Evolutionary conservation across 2,329 filamentous ascomycete species (phyloP), one percentile per base, ranked within the genome.

Genomic region (Botryotinia convoluta): DNA sequence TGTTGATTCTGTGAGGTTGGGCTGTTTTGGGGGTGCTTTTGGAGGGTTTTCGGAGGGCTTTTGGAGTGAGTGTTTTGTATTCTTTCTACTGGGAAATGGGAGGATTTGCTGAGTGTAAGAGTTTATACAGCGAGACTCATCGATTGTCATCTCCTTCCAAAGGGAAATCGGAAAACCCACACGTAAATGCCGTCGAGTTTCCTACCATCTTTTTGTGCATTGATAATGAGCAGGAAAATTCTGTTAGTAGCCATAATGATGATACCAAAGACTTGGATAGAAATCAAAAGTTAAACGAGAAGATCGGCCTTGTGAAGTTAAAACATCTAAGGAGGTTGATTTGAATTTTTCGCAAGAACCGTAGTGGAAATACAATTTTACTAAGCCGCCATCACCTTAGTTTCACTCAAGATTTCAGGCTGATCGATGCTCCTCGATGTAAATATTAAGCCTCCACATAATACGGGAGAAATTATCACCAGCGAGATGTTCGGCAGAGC

Each of bases 141-240:
- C 0, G 5, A 6, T 4, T 4, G 29, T 0, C 14, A 1, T 8
- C 14, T 18, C 6, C 18, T 57, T 29, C n/a, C n/a, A 4, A 29
- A 57, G 6, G n/a, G n/a, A n/a, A n/a, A n/a, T n/a, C n/a, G n/a
- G n/a, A n/a, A n/a, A n/a, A n/a, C n/a, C n/a, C n/a, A n/a, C n/a
- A n/a, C n/a, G n/a, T n/a, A n/a, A n/a, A n/a, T n/a, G n/a, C n/a
- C n/a, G n/a, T n/a, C n/a, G n/a, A n/a, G n/a, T n/a, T n/a, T n/a
- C n/a, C n/a, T n/a, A n/a, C n/a, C n/a, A n/a, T n/a, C n/a, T n/a
- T n/a, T n/a, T n/a, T n/a, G n/a, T n/a, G n/a, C n/a, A n/a, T n/a
- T n/a, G n/a, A n/a, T 2, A 8, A 29, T 9, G n/a, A 29, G 0
- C 6, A 8, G 12, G 14, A 29, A 8, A 3, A 0, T 8, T 18